Base-by-base conservation (phyloP, 1,284 basidiomycete genomes). In the Athelia sp. region DNA sequence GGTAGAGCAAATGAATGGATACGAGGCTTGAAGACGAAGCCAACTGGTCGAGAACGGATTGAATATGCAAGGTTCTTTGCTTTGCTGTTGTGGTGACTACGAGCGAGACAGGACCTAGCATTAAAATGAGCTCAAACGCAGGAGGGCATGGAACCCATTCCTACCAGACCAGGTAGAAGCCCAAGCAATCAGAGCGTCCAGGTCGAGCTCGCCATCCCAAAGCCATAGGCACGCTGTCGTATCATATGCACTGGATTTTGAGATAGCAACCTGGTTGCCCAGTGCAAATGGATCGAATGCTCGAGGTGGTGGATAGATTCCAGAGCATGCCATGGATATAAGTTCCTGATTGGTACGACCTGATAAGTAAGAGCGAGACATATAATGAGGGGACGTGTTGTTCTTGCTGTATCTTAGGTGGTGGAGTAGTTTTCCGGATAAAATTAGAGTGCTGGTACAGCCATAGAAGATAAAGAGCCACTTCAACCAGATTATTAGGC, bases 1-100 rank as follows among this genome's bases (percentile, higher is more conserved):
- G 57, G 52, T 76, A 71, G 14, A 85, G 54, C 17, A 84, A 49
- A 58, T 87, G 82, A 3, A 77, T 52, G 10, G 70, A 74, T 13
- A 78, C n/a, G 36, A 17, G 36, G n/a, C 36, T 40, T 40, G 19
- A 40, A n/a, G 36, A 17, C 36, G 36, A 29, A 13, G 36, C 6
- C 19, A 40, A 21, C 15, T n/a, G 6, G 8, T 40, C 36, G 15
- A 40, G 19, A n/a, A 40, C n/a, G 15, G 15, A 21, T 40, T 21
- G n/a, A 40, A 17, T n/a, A 9, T n/a, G 36, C 19, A n/a, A 6
- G 6, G 36, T 17, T n/a, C 8, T 4, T 17, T 40, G 36, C 19
- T 4, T 40, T n/a, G 36, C 36, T n/a, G 15, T 40, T 21, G 36
- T 40, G 9, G 36, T 40, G 15, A 40, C 15, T 9, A 40, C n/a